These are phyloP conservation scores for Fusarium sp. DNA, from an alignment of 2,329 filamentous ascomycete species.

Conservation along the genomic window DNA sequence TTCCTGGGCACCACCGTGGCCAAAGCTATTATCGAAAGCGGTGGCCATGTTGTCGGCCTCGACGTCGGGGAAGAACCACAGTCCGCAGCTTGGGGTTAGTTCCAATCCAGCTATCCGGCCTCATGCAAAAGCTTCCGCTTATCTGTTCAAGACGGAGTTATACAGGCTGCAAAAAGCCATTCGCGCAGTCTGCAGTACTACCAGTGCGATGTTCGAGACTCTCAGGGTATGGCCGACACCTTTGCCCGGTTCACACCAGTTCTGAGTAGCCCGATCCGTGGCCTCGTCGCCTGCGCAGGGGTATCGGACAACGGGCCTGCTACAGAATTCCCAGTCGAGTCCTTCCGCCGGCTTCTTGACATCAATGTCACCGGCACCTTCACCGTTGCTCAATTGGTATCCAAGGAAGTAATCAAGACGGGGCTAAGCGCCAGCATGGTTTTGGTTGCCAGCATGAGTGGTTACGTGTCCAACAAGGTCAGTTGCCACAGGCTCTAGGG, in stretches of 20 bases:
- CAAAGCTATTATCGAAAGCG: slow-evolving; percentile 47
- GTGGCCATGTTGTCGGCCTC: slow-evolving; percentile 52
- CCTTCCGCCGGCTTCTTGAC: slow-evolving; percentile 47
- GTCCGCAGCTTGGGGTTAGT: slow-evolving; percentile 38
- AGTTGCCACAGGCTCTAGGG: slow-evolving; percentile 36
- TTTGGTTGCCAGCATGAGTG: slow-evolving; percentile 67
- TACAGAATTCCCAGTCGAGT: slow-evolving; percentile 44
- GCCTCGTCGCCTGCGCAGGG: slow-evolving; percentile 53
- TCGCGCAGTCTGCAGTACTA: too few relatives aligned
- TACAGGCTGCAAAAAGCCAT: not conserved
- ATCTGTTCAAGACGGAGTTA: not conserved
- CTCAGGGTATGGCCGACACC: too few relatives aligned
- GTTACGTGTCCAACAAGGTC: slow-evolving; percentile 56
- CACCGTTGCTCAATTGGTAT: slow-evolving; percentile 62
- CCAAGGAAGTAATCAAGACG: slow-evolving; percentile 62
- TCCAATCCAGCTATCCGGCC: too few relatives aligned
- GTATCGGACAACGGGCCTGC: slow-evolving; percentile 49
- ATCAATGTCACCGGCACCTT: slow-evolving; percentile 67
- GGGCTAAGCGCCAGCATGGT: slow-evolving; percentile 60
- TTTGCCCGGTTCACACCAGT: not conserved
- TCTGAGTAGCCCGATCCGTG: slow-evolving; percentile 46
- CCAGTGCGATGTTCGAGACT: too few relatives aligned
- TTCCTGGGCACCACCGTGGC: not conserved
- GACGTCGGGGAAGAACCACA: slow-evolving; percentile 42
- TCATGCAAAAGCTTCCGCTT: too few relatives aligned